Conservation (phyloP, 768 basidiomycete species). For the Leccinum sublutescens region DNA sequence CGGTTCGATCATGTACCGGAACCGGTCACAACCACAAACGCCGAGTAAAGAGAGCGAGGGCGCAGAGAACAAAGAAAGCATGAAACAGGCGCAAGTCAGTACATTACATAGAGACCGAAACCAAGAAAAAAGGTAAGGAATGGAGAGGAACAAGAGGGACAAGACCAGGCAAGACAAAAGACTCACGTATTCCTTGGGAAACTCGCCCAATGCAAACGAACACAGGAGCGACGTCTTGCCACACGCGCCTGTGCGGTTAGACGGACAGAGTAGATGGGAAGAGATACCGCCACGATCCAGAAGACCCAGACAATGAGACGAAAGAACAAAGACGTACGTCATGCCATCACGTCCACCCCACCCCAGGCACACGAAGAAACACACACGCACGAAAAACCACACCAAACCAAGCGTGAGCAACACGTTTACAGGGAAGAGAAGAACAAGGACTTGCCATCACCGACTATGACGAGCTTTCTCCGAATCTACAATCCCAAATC, state of each 20-base stretch:
- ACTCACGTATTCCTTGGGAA: constrained; percentile 93
- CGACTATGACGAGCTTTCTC: constrained; percentile 94
- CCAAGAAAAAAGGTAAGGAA: neutral
- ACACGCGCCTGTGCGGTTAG: constrained; percentile 68
- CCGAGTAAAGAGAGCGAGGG: neutral
- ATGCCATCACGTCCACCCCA: neutral
- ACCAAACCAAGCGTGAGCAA: neutral
- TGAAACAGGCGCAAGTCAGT: neutral
- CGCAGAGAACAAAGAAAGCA: neutral
- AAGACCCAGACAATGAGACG: neutral
- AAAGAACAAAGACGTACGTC: neutral
- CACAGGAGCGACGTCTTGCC: constrained; percentile 93
- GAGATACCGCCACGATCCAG: neutral
- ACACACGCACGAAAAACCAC: neutral
- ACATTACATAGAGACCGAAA: neutral
- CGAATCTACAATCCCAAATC: constrained; percentile 60
- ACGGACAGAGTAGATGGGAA: neutral
- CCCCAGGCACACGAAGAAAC: neutral
- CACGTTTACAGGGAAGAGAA: neutral
- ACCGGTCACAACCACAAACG: neutral
- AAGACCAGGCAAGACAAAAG: constrained; percentile 6
- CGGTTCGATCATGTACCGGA: neutral
- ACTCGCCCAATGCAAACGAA: constrained; percentile 92
- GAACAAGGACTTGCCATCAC: constrained; percentile 68
- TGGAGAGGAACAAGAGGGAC: neutral